These are phyloP conservation scores for Isatis tinctoria DNA, from an alignment of 345 rosid genomes.

Conservation along the genomic window DNA sequence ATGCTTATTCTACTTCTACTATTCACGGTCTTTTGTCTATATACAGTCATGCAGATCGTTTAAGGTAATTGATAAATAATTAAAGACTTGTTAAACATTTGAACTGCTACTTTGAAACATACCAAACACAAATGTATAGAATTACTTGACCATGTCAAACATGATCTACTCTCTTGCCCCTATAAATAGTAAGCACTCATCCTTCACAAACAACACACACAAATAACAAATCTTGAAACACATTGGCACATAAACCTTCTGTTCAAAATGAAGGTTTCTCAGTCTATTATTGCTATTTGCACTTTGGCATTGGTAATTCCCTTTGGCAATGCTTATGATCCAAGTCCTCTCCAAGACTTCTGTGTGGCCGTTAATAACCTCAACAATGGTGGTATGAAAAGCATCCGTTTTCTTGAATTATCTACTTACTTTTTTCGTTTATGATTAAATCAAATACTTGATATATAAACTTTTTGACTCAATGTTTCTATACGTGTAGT, in stretches of 20 bases:
- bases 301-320: background rate
- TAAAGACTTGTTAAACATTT: background rate
- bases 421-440: background rate
- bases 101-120: constrained; percentile 5
- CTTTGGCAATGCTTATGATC: constrained; percentile 10
- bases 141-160: constrained; percentile 14
- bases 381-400: constrained; percentile 22
- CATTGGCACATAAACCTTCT: background rate
- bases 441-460: background rate
- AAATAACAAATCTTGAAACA: background rate
- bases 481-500: constrained; percentile 7
- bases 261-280: constrained; percentile 1
- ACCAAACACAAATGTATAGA: background rate
- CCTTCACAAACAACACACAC: constrained; percentile 9
- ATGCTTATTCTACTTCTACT: too few species aligned
- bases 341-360: constrained; percentile 26
- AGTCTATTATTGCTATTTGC: background rate
- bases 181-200: background rate
- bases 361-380: constrained; percentile 17
- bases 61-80: background rate
- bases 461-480: background rate
- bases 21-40: background rate
- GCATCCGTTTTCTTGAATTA: background rate
- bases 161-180: background rate
- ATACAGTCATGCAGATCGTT: background rate